Conservation (phyloP, 2,329 filamentous ascomycete species). For the Scedosporium apiospermum region DNA sequence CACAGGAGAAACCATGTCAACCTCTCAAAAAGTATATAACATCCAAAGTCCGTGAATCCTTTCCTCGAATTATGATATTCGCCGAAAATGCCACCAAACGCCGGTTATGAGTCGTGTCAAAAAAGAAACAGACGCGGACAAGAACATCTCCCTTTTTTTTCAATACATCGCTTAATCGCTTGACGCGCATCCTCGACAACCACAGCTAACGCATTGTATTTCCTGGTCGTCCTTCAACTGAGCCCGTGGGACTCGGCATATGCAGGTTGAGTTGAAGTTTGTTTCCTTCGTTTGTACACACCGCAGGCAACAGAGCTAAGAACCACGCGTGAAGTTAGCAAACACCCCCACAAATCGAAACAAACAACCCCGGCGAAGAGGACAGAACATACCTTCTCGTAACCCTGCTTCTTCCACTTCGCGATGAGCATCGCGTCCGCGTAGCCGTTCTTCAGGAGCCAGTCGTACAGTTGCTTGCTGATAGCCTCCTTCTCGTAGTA, state of each 20-base stretch:
- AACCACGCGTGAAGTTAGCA: background rate
- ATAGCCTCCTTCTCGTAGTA: slow-evolving; percentile 98
- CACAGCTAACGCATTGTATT: slow-evolving; percentile 90
- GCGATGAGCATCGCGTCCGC: slow-evolving; percentile 92
- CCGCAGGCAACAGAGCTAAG: slow-evolving; percentile 78
- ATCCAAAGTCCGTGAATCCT: background rate
- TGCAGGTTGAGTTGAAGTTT: slow-evolving; percentile 95
- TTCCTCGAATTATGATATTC: background rate
- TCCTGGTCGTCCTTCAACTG: slow-evolving; percentile 84
- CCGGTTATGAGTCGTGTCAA: background rate
- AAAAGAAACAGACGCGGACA: background rate
- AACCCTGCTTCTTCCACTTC: slow-evolving; percentile 99
- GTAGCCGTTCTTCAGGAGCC: slow-evolving; percentile 92
- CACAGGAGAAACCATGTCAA: background rate
- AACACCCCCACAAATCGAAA: background rate
- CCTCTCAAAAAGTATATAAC: background rate
- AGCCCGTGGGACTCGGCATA: slow-evolving; percentile 86
- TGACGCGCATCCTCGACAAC: slow-evolving; percentile 83
- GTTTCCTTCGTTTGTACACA: slow-evolving; percentile 99
- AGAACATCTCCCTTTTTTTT: too few relatives aligned
- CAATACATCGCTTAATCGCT: slow-evolving; percentile 50
- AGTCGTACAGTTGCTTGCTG: slow-evolving; percentile 85
- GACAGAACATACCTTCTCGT: slow-evolving; percentile 67
- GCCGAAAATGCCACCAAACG: background rate
- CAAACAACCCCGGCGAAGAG: too few relatives aligned